These are phyloP conservation scores for Clavispora phyllophila DNA, from an alignment of 805 yeast genomes.

Conservation along the genomic window DNA sequence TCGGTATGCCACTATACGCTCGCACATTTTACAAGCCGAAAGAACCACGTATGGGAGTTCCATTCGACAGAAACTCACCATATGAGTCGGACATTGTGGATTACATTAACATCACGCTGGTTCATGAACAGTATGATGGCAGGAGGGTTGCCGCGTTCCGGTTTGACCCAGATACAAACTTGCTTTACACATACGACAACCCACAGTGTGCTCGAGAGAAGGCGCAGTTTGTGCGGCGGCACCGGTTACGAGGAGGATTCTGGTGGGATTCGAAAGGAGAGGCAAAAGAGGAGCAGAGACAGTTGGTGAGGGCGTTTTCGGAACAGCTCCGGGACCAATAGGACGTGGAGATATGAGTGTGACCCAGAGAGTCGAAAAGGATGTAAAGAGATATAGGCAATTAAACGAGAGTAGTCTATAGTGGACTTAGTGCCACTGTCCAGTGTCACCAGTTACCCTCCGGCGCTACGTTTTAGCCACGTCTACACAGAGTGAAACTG, in stretches of 20 bases:
- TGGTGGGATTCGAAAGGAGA: slow-evolving; percentile 96
- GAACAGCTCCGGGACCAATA: no score
- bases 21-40: slow-evolving; percentile 29
- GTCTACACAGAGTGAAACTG: neutral
- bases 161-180: slow-evolving; percentile 8
- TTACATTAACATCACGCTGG: slow-evolving; percentile 50
- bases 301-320: slow-evolving; percentile 36
- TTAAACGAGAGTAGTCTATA: no score
- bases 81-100: slow-evolving; percentile 39
- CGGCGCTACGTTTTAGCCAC: no score
- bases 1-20: slow-evolving; percentile 92
- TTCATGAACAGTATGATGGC: slow-evolving; percentile 49
- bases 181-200: slow-evolving; percentile 57
- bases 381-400: no score
- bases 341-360: no score
- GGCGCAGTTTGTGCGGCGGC: slow-evolving; percentile 48
- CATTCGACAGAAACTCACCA: slow-evolving; percentile 23
- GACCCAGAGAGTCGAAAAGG: no score
- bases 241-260: slow-evolving; percentile 74
- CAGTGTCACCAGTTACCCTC: no score
- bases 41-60: slow-evolving; percentile 36
- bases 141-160: slow-evolving; percentile 40
- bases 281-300: slow-evolving; percentile 22
- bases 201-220: slow-evolving; percentile 48
- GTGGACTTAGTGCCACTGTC: no score